phyloP scores from a whole-genome alignment of 352 stramenopile species.

The Pythium myriotylum region DNA sequence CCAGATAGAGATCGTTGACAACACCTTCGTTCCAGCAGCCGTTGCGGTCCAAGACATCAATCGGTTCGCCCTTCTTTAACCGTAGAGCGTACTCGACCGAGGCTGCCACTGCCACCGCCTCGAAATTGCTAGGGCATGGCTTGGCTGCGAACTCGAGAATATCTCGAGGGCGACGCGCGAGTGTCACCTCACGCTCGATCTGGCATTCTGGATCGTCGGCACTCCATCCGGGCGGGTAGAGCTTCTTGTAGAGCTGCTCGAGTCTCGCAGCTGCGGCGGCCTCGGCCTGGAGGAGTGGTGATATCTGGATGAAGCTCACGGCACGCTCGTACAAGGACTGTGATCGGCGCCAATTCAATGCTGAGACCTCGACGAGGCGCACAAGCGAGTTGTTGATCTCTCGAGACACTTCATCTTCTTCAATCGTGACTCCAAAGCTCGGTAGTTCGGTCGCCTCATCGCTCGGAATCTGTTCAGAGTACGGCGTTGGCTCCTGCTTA shows the following conservation, averaged over 20 bases:
- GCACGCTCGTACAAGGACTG: slow-evolving; percentile 66
- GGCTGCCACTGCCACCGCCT: slow-evolving; percentile 42
- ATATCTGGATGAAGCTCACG: slow-evolving; percentile 52
- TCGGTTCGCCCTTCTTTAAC: slow-evolving; percentile 57
- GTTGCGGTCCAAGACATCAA: slow-evolving; percentile 80
- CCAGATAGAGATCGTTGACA: slow-evolving; percentile 59
- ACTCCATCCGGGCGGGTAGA: slow-evolving; percentile 37
- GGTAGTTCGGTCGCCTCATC: slow-evolving; percentile 19
- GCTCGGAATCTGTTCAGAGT: background rate
- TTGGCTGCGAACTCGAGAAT: slow-evolving; percentile 53
- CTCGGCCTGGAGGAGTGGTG: slow-evolving; percentile 54
- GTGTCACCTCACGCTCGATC: slow-evolving; percentile 27
- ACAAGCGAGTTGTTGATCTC: slow-evolving; percentile 51
- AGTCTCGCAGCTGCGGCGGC: slow-evolving; percentile 40
- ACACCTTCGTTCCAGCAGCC: slow-evolving; percentile 84
- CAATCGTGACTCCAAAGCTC: slow-evolving; percentile 52
- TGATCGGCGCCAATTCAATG: slow-evolving; percentile 69
- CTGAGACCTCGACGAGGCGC: slow-evolving; percentile 61
- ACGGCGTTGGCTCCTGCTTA: background rate
- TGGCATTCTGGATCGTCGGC: slow-evolving; percentile 19
- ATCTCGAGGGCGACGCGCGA: slow-evolving; percentile 48
- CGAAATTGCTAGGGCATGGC: slow-evolving; percentile 21
- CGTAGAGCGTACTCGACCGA: slow-evolving; percentile 72
- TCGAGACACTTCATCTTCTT: slow-evolving; percentile 79
- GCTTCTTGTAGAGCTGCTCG: slow-evolving; percentile 58